Evolutionary conservation across 2,329 filamentous ascomycete genomes (phyloP).

Genomic region (Talaromyces sp.): DNA sequence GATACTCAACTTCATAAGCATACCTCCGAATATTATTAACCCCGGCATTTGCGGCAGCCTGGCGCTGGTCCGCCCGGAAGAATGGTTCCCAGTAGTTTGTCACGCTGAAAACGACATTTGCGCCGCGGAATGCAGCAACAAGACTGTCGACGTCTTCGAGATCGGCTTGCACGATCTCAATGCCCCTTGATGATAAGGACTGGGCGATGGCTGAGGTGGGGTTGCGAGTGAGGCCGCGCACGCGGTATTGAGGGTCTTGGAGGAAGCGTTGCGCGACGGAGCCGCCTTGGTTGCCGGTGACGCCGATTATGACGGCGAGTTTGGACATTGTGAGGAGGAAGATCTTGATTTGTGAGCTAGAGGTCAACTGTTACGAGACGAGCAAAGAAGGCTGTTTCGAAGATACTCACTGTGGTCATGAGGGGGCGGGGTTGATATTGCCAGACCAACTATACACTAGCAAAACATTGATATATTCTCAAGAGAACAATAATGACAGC

Average conservation of each 20-base stretch:
- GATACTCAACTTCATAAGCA: slow-evolving; percentile 16
- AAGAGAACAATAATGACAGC: background rate
- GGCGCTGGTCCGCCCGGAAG: slow-evolving; percentile 39
- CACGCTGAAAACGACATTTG: slow-evolving; percentile 46
- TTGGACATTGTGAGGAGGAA: slow-evolving; percentile 16
- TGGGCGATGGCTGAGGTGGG: slow-evolving; percentile 38
- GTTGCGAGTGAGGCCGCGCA: slow-evolving; percentile 54
- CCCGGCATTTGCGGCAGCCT: slow-evolving; percentile 32
- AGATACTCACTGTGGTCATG: background rate
- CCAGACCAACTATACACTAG: background rate
- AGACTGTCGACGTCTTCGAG: slow-evolving; percentile 43
- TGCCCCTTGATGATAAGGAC: slow-evolving; percentile 39
- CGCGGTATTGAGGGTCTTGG: slow-evolving; percentile 39
- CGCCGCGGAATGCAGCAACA: slow-evolving; percentile 38
- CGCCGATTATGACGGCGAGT: slow-evolving; percentile 50
- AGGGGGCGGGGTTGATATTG: background rate
- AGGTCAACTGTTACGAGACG: background rate
- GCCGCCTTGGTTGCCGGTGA: slow-evolving; percentile 56
- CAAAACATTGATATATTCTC: background rate
- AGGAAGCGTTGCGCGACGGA: slow-evolving; percentile 46
- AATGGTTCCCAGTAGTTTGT: slow-evolving; percentile 49
- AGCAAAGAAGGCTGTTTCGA: background rate
- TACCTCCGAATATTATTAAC: slow-evolving; percentile 36
- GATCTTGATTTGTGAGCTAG: background rate
- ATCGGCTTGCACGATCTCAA: slow-evolving; percentile 50